A percentile compares a stretch with the other conserved stretches of the same genome.
These are phyloP conservation scores for Trypanosoma caninum DNA, from an alignment of 208 protist species.

Conservation along the genomic window DNA sequence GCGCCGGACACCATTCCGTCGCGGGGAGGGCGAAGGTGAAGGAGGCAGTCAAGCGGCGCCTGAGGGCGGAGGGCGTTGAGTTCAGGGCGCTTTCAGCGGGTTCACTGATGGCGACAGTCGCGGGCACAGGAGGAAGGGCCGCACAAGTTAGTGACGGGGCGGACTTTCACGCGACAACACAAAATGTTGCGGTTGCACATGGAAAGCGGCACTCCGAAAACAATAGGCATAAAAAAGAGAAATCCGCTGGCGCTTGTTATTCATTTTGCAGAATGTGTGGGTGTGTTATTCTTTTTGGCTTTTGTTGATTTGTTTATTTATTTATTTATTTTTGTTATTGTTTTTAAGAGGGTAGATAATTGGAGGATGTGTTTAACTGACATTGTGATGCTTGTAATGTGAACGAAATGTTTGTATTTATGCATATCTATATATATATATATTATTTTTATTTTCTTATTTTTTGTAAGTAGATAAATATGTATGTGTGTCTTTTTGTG, in stretches of 20 bases:
- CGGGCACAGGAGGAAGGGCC: slow-evolving; percentile 16
- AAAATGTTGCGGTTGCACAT: background rate
- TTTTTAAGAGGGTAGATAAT: too few species aligned
- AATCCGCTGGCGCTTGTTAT: too few species aligned
- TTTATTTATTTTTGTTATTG: too few species aligned
- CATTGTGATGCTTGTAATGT: background rate
- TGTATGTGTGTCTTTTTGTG: slow-evolving; percentile 13
- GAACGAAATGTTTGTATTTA: background rate
- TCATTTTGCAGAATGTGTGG: too few species aligned
- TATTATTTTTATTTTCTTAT: background rate
- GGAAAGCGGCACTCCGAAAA: too few species aligned
- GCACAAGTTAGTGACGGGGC: slow-evolving; percentile 18
- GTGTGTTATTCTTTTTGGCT: too few species aligned
- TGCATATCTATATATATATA: slow-evolving; percentile 1
- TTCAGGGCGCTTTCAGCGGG: slow-evolving; percentile 43
- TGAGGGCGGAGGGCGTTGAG: slow-evolving; percentile 30
- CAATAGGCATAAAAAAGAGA: too few species aligned
- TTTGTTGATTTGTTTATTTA: too few species aligned
- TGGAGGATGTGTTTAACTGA: too few species aligned
- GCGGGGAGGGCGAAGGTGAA: slow-evolving; percentile 39
- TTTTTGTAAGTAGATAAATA: background rate
- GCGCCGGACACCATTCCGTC: slow-evolving; percentile 56
- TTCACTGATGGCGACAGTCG: slow-evolving; percentile 33
- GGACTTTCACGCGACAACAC: slow-evolving; percentile 4
- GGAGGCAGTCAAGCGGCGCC: slow-evolving; percentile 30